Evolutionary conservation across 352 stramenopile genomes (phyloP), one percentile per base, ranked within the genome.

Genomic region (Phytophthora aleatoria): DNA sequence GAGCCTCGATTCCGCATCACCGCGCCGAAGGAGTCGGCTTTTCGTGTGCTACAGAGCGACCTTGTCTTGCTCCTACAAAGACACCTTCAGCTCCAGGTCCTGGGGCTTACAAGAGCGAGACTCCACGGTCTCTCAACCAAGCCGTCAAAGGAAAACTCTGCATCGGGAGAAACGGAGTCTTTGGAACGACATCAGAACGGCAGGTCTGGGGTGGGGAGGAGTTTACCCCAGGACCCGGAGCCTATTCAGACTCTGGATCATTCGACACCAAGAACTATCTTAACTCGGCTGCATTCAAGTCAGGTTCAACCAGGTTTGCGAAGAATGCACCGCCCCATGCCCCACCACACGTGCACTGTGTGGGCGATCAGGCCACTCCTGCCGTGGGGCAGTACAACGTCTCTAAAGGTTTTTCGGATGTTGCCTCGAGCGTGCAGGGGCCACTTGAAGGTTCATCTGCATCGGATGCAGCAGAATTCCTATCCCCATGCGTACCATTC

Each of bases 181-280:
- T 93, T 60, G 85, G 85, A n/a, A 83, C 83, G 11, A 93, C 75
- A 2, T 85, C 85, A 1, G 82, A 91, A 60, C 77, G 85, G n/a
- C 77, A 84, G 38, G 68, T 93, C 5, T 93, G 83, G 85, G 79
- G 80, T 6, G 69, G 77, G 3, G 66, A 90, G 3, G 79, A 82
- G 11, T 58, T 74, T 20, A 86, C 72, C 1, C 85, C 84, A 5
- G 82, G 79, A 2, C 84, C 84, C 2, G 84, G 84, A 20, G 79
- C 82, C 10, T 93, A 93, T 59, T 61, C 74, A 56, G 49, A 77
- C 47, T 11, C 39, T 1, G 61, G 75, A 33, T 75, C 63, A 1
- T 73, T 77, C 41, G 77, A 79, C 51, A 66, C 79, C 13, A 64
- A 64, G 2, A 55, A 76, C 33, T 67, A 70, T 13, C 63, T 76